Base-by-base conservation (phyloP, 371 early-diverging fungal genomes). In the Batrachochytrium dendrobatidis region DNA sequence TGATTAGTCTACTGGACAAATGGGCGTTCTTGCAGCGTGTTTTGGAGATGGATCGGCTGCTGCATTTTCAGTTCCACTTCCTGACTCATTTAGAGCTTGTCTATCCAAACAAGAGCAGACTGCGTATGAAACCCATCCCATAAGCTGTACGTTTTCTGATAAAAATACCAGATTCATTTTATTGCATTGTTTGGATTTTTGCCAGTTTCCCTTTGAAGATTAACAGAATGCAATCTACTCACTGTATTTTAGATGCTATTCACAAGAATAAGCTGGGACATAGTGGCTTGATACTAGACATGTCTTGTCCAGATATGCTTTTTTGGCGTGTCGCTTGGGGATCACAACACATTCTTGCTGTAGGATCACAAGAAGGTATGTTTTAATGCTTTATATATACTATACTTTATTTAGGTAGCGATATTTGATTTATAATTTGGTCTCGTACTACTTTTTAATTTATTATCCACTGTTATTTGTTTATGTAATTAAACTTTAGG, bases 61-160 rank as follows among this genome's bases (percentile, higher is more conserved):
- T 55, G 53, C 33, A 52, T 53, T 55, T 58, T 55, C 52, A 52
- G 28, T 61, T 56, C 0, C 72, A 80, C 10, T 69, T 74, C 66
- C 55, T 67, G 0, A 10, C 3, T 28, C 30, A 12, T 32, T 51
- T 3, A 3, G 51, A 3, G 30, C 24, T 51, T 7, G 3, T 4
- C 51, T 29, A 4, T 3, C 3, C 25, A 12, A 12, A 5, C 6
- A 45, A 12, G 5, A 45, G 3, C 46, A 5, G 12, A 26, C 46
- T 5, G 24, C 7, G 46, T 45, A 3, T 45, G 3, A 3, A 26
- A 12, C 20, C 3, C 12, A 5, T 3, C 46, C 46, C 24, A 20
- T 45, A 5, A 45, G 5, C 5, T 3, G 46, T 45, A 12, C 20
- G 46, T 45, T 26, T 3, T 5, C 46, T 5, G 12, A n/a, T n/a